These are phyloP conservation scores for Mediolabrus comicus DNA, from an alignment of 108 stramenopile species.

Conservation along the genomic window DNA sequence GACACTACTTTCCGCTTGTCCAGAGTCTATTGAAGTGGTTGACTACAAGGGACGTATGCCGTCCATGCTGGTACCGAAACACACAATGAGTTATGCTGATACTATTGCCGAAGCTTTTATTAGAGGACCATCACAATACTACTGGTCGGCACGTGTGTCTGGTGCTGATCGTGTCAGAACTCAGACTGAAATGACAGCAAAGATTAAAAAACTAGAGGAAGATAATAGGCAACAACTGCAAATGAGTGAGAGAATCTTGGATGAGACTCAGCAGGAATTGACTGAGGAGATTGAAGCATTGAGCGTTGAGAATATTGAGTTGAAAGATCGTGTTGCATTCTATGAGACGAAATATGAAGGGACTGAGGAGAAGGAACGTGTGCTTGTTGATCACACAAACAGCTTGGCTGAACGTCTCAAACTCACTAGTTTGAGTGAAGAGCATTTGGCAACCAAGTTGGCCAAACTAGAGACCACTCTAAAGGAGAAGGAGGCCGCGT, in stretches of 20 bases:
- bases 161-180: slow-evolving; percentile 7
- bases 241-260: slow-evolving; percentile 6
- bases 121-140: slow-evolving; percentile 27
- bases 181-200: slow-evolving; percentile 1
- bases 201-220: slow-evolving; percentile 17
- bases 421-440: slow-evolving; percentile 38
- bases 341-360: slow-evolving; percentile 44
- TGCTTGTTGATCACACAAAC: slow-evolving; percentile 45
- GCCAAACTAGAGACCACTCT: slow-evolving; percentile 50
- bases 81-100: slow-evolving; percentile 18
- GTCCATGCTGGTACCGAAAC: slow-evolving; percentile 24
- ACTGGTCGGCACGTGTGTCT: slow-evolving; percentile 32
- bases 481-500: slow-evolving; percentile 41
- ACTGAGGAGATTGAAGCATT: slow-evolving; percentile 27
- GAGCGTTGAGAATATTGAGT: slow-evolving; percentile 23
- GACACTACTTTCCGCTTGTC: slow-evolving; percentile 65
- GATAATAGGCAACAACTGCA: background rate
- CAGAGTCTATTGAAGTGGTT: slow-evolving; percentile 51
- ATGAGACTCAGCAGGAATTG: slow-evolving; percentile 10
- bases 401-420: slow-evolving; percentile 39
- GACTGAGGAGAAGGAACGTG: slow-evolving; percentile 45
- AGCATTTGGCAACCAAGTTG: slow-evolving; percentile 37
- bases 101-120: slow-evolving; percentile 37
- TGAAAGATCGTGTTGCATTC: slow-evolving; percentile 25
- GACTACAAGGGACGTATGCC: slow-evolving; percentile 37